A percentile compares a stretch with the other conserved stretches of the same genome.
Evolutionary conservation across 2,329 filamentous ascomycete genomes (phyloP).

Genomic region (Botrytis tulipae): DNA sequence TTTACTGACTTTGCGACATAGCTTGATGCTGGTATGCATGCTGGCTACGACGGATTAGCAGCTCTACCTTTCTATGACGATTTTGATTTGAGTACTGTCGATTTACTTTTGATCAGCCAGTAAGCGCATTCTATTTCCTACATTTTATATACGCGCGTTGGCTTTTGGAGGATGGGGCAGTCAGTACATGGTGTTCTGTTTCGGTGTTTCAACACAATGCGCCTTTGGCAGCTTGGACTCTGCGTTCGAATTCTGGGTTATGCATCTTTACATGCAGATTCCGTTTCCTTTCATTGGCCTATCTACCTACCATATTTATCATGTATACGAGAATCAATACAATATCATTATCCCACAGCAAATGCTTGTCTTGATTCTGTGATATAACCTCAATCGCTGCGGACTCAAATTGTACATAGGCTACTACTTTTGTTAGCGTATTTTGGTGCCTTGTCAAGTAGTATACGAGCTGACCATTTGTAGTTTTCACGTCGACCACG

Average conservation of each 20-base stretch:
- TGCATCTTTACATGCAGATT: not conserved
- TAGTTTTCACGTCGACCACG: slow-evolving; percentile 98
- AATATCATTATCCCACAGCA: slow-evolving; percentile 40
- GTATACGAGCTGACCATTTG: slow-evolving; percentile 24
- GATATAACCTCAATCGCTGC: slow-evolving; percentile 34
- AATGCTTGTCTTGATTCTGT: slow-evolving; percentile 39
- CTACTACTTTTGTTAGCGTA: slow-evolving; percentile 19
- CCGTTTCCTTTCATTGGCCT: slow-evolving; percentile 13
- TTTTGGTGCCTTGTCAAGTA: not conserved
- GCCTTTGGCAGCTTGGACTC: slow-evolving; percentile 1
- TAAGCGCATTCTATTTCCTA: slow-evolving; percentile 58
- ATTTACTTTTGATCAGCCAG: slow-evolving; percentile 98
- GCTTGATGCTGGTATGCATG: slow-evolving; percentile 97
- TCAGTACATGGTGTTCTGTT: slow-evolving; percentile 8
- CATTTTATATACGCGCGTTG: slow-evolving; percentile 13
- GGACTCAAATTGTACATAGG: slow-evolving; percentile 36
- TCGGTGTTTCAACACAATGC: slow-evolving; percentile 5
- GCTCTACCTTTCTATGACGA: slow-evolving; percentile 97
- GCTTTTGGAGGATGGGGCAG: slow-evolving; percentile 4
- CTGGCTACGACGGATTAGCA: slow-evolving; percentile 90
- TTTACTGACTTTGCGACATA: slow-evolving; percentile 40
- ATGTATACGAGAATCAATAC: slow-evolving; percentile 47
- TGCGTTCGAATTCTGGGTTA: slow-evolving; percentile 1
- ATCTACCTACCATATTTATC: slow-evolving; percentile 27
- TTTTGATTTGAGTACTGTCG: slow-evolving; percentile 95